Evolutionary conservation across 139 green algal genomes (phyloP).

Genomic region (Picochlorum sp.): DNA sequence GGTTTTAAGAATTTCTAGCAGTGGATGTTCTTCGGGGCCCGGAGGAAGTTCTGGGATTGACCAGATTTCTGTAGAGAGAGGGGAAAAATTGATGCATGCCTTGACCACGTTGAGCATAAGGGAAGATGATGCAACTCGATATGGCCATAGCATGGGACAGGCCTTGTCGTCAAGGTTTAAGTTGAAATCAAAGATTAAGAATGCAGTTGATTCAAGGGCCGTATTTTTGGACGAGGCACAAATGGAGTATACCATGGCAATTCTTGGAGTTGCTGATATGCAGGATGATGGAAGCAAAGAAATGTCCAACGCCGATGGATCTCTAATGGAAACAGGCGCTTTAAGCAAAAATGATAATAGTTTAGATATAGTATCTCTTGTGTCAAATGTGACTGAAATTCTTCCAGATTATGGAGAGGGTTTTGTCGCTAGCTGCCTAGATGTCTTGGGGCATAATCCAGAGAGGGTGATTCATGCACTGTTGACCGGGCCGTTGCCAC

Average conservation of each 20-base stretch:
- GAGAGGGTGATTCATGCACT: constrained; percentile 57
- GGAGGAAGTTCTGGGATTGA: not conserved
- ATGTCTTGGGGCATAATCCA: constrained; percentile 22
- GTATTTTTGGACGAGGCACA: constrained; percentile 58
- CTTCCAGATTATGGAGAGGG: constrained; percentile 65
- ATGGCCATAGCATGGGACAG: not conserved
- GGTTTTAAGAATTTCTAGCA: not conserved
- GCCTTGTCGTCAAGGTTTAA: constrained; percentile 10
- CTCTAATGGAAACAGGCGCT: not conserved
- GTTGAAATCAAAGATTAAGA: constrained; percentile 6
- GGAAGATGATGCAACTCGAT: not conserved
- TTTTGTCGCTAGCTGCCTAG: constrained; percentile 50
- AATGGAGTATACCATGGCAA: constrained; percentile 59
- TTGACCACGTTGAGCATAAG: constrained; percentile 34
- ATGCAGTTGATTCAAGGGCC: constrained; percentile 12
- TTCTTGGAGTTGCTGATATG: constrained; percentile 27
- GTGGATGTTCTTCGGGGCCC: not conserved
- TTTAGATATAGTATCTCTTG: not conserved
- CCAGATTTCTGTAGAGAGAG: constrained; percentile 23
- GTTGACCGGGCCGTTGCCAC: constrained; percentile 50
- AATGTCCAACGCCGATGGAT: not conserved
- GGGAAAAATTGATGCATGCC: constrained; percentile 41
- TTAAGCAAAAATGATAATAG: not conserved
- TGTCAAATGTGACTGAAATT: constrained; percentile 47
- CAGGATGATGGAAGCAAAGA: not conserved